Percentiles rank a stretch among this genome's conserved stretches.
phyloP scores from a whole-genome alignment of 2,329 filamentous ascomycete genomes.

The Plectosphaerella sp. region DNA sequence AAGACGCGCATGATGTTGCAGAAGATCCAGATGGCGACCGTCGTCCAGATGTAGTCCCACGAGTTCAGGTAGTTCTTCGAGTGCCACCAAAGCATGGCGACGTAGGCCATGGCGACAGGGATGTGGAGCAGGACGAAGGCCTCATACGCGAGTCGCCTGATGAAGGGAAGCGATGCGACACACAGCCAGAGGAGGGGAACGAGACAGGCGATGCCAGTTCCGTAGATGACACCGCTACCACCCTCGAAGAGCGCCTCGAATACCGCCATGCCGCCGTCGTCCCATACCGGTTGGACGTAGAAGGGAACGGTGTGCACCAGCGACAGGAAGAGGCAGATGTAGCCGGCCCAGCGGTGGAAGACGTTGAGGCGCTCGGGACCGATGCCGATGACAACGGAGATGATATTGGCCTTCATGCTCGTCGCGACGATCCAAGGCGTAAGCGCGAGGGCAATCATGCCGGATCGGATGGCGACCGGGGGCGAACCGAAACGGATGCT shows the following conservation, averaged over 20 bases:
- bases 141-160: slow-evolving; percentile 78
- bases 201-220: slow-evolving; percentile 77
- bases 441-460: slow-evolving; percentile 89
- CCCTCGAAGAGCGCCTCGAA: slow-evolving; percentile 67
- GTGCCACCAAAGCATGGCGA: slow-evolving; percentile 92
- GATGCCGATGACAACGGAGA: slow-evolving; percentile 82
- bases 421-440: slow-evolving; percentile 89
- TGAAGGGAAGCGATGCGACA: slow-evolving; percentile 73
- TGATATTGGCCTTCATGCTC: slow-evolving; percentile 85
- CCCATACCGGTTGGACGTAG: slow-evolving; percentile 83
- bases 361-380: slow-evolving; percentile 90
- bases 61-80: slow-evolving; percentile 88
- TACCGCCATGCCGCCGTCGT: slow-evolving; percentile 66
- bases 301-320: slow-evolving; percentile 85
- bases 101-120: slow-evolving; percentile 73
- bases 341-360: slow-evolving; percentile 86
- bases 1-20: slow-evolving; percentile 73
- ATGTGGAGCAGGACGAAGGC: slow-evolving; percentile 79
- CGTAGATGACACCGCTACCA: slow-evolving; percentile 69
- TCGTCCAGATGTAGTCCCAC: slow-evolving; percentile 84
- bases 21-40: slow-evolving; percentile 70
- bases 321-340: slow-evolving; percentile 77
- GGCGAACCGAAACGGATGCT: slow-evolving; percentile 86
- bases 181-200: slow-evolving; percentile 81
- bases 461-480: slow-evolving; percentile 78